Evolutionary conservation across 2,329 filamentous ascomycete genomes (phyloP), one percentile per base, ranked within the genome.

Genomic region (Ophiocordyceps sinensis): DNA sequence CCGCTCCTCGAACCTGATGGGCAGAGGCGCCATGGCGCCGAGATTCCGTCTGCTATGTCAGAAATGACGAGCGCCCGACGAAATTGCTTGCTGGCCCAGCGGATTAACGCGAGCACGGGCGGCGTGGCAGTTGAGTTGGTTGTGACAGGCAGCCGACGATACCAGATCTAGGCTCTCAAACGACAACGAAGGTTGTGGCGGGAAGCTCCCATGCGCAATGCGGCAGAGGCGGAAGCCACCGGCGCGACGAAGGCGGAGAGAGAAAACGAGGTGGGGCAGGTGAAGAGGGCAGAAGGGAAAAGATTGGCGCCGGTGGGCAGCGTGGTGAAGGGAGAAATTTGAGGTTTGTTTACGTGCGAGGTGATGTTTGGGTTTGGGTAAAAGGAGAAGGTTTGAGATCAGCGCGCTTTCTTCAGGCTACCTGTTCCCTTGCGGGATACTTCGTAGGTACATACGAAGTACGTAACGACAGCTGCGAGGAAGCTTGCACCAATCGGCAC

Each of bases 1-100:
- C 58, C 89, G 77, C 79, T 94, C 87, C 63, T 82, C 83, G 67
- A 94, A 93, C 72, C 86, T 87, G 69, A 94, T 94, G 58, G 85
- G 86, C 60, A 93, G 72, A 65, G 79, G 75, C 62, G 78, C 75
- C 77, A 73, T 73, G 62, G 55, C 56, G 60, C 56, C 58, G 48
- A 46, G 49, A 49, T 44, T 51, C 38, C 31, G 40, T 28, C 40
- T 40, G 49, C 45, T 44, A 48, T 40, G 51, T 53, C 43, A 58
- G 44, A 35, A 47, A 46, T 37, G 41, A 47, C 23, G 44, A 47
- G 41, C 44, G 48, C 47, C 48, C 13, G 28, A 34, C 15, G 14
- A 7, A 32, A n/a, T 28, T 2, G n/a, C n/a, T 35, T n/a, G 34
- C 39, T 31, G 23, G 17, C 36, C n/a, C n/a, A 13, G 28, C 21